A percentile compares a stretch with the other conserved stretches of the same genome.
Conservation (phyloP, 2,329 filamentous ascomycete species). For the Bertia moriformis region DNA sequence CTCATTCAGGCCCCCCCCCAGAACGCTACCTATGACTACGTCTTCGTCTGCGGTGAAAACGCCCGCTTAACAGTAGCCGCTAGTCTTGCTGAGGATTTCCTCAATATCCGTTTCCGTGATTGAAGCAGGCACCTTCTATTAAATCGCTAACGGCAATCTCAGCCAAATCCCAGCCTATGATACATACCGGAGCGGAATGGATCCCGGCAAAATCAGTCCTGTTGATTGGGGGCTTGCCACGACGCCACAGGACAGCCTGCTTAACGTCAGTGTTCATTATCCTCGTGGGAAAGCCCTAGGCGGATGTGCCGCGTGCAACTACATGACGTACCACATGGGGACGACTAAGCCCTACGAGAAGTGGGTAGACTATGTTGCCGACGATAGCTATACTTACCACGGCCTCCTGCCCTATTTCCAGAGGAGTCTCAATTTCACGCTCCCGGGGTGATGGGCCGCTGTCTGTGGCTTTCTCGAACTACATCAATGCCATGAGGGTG, state of each 20-base stretch:
- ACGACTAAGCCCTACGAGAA: not conserved
- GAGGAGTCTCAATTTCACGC: not conserved
- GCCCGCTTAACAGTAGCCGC: not conserved
- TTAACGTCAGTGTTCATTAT: not conserved
- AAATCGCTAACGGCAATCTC: slow-evolving; percentile 13
- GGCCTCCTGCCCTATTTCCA: not conserved
- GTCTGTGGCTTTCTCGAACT: not conserved
- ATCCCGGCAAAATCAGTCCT: slow-evolving; percentile 8
- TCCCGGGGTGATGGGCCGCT: slow-evolving; percentile 2
- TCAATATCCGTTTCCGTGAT: not conserved
- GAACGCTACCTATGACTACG: not conserved
- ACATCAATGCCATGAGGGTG: not conserved
- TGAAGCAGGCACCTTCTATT: not conserved
- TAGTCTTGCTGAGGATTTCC: slow-evolving; percentile 3
- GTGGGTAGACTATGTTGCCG: not conserved
- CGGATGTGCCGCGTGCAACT: not conserved
- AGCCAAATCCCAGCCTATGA: slow-evolving; percentile 11
- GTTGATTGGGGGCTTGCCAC: not conserved
- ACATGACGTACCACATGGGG: not conserved
- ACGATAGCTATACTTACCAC: not conserved
- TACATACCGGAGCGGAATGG: slow-evolving; percentile 8
- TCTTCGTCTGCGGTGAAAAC: not conserved
- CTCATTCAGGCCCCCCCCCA: too few species aligned
- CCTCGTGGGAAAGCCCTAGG: not conserved
- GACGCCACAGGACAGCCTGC: not conserved